Conservation (phyloP, 2,329 filamentous ascomycete species). For the Podosphaera fusca region DNA sequence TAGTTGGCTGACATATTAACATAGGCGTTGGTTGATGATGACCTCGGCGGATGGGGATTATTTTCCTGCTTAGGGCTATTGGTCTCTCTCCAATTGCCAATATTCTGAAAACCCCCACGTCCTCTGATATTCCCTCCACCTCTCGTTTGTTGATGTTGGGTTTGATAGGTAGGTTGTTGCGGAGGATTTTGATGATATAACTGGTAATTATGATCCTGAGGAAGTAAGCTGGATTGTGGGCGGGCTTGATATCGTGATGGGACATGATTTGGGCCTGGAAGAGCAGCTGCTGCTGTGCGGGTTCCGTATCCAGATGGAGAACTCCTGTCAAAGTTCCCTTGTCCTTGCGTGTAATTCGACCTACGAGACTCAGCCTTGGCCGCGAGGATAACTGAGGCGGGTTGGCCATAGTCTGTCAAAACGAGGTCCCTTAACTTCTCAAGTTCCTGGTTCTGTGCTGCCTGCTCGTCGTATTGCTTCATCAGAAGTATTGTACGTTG, state of each 20-base stretch:
- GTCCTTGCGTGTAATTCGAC: not conserved
- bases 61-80: too few relatives aligned
- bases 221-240: not conserved
- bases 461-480: not conserved
- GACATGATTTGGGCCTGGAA: not conserved
- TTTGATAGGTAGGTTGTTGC: not conserved
- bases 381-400: not conserved
- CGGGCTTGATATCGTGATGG: not conserved
- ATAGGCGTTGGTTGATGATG: not conserved
- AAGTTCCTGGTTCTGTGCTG: not conserved
- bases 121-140: not conserved
- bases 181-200: not conserved
- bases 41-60: not conserved
- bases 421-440: not conserved
- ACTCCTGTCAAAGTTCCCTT: not conserved
- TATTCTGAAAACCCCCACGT: not conserved
- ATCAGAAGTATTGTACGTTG: not conserved
- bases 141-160: not conserved
- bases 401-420: not conserved
- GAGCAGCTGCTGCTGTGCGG: too few relatives aligned
- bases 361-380: not conserved
- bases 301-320: too few relatives aligned
- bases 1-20: not conserved
- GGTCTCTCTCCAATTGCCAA: not conserved
- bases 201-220: not conserved